phyloP scores from a whole-genome alignment of 495 filamentous ascomycete species.

The Penicillium arizonense region DNA sequence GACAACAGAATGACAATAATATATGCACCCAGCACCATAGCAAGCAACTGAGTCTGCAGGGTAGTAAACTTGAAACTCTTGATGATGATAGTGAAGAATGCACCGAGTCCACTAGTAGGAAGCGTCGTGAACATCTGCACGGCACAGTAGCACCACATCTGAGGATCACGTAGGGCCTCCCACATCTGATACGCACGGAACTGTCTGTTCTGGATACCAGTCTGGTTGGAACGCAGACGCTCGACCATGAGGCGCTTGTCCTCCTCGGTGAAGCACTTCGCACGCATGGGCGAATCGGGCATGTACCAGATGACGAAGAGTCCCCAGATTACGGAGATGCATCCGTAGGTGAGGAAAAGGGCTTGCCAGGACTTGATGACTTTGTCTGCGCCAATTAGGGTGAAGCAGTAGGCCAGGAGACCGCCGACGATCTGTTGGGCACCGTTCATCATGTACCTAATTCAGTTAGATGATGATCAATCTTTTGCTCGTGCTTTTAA shows the following conservation, averaged over 20 bases:
- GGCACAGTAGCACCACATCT: conserved; percentile 45
- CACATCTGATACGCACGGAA: conserved; percentile 49
- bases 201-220: conserved; percentile 52
- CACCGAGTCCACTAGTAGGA: conserved; percentile 64
- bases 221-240: conserved; percentile 47
- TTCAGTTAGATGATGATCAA: background rate
- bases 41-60: conserved; percentile 45
- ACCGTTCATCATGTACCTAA: conserved; percentile 65
- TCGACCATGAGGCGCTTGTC: conserved; percentile 51
- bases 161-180: conserved; percentile 43
- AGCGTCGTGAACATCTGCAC: conserved; percentile 67
- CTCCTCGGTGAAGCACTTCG: conserved; percentile 46
- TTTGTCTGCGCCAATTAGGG: conserved; percentile 42
- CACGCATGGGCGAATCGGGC: conserved; percentile 51
- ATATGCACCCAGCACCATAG: conserved; percentile 70
- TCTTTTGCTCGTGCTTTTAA: background rate
- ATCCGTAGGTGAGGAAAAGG: conserved; percentile 59
- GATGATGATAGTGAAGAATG: conserved; percentile 64
- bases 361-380: conserved; percentile 55
- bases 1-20: conserved; percentile 59
- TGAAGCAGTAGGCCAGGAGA: conserved; percentile 58
- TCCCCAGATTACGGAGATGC: conserved; percentile 51
- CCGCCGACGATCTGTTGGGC: conserved; percentile 56
- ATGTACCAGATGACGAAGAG: conserved; percentile 45
- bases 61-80: conserved; percentile 41